Evolutionary conservation across 2,329 filamentous ascomycete genomes (phyloP), one percentile per base, ranked within the genome.

Genomic region (Exophiala sp.): DNA sequence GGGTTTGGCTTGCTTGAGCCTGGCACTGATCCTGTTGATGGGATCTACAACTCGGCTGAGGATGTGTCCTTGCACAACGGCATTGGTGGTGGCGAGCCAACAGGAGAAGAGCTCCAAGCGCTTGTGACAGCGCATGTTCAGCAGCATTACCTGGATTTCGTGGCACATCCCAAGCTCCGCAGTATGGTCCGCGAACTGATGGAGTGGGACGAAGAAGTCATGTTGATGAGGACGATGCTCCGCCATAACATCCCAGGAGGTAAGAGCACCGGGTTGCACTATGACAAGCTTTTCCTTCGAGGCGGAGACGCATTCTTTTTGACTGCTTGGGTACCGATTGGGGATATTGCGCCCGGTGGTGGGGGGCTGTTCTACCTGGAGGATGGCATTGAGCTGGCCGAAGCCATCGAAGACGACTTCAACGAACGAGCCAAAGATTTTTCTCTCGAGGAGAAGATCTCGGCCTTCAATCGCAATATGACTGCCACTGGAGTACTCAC

Each of bases 301-400:
- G 68, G 62, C 12, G 71, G 72, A 4, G 65, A 70, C 18, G 66
- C 67, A 5, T 64, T 63, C 24, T 67, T 67, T 18, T 51, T 69
- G 2, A 69, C 65, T 12, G 66, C 65, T 3, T 69, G 68, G 68
- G 66, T 69, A 1, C 66, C 67, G 6, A 73, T 75, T 18, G 73
- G 73, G 35, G 69, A 74, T 48, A 64, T 65, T 16, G 51, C 55
- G 1, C 46, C 64, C 2, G 61, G 65, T 33, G 72, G 72, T 5
- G 71, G 73, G 2, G 74, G 72, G 0, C 58, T 76, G 36, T 72
- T 75, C 57, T 75, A 75, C 50, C 65, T 75, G 10, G 69, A 73
- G 32, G 62, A 71, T 47, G 68, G 65, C 5, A 62, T 61, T 9
- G 54, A 64, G 0, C 62, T 75, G 8, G 73, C 71, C 2, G 53